These are phyloP conservation scores for Diatrype stigma DNA, from an alignment of 2,329 filamentous ascomycete species.

Conservation along the genomic window DNA sequence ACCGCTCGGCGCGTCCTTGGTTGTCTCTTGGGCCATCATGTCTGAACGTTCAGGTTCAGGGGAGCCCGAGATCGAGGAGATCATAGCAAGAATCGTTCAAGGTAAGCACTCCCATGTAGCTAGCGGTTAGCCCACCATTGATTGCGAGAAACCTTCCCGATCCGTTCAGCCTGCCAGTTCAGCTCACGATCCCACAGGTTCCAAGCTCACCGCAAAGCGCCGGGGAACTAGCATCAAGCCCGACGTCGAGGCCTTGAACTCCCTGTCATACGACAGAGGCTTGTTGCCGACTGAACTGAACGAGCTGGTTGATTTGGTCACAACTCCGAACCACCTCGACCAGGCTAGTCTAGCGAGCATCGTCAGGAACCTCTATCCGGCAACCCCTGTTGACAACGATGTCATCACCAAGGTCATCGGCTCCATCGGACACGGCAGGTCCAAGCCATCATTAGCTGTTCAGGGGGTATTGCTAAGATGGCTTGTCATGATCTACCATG, in stretches of 20 bases:
- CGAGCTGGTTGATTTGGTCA: constrained; percentile 63
- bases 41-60: constrained; percentile 8
- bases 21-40: constrained; percentile 9
- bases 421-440: constrained; percentile 70
- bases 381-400: constrained; percentile 55
- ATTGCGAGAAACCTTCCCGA: not conserved
- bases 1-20: not conserved
- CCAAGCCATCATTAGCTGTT: constrained; percentile 67
- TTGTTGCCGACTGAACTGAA: constrained; percentile 57
- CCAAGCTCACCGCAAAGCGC: constrained; percentile 61
- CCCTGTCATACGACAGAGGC: constrained; percentile 63
- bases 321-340: constrained; percentile 65
- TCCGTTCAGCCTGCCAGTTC: not conserved
- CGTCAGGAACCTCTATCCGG: constrained; percentile 72
- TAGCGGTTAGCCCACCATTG: not conserved
- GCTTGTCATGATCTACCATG: constrained; percentile 72
- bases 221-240: constrained; percentile 59
- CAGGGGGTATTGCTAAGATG: constrained; percentile 72
- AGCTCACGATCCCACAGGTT: constrained; percentile 37
- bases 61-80: constrained; percentile 10
- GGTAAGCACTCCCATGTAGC: constrained; percentile 14
- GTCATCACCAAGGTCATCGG: constrained; percentile 64
- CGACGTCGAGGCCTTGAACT: constrained; percentile 58
- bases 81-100: constrained; percentile 17
- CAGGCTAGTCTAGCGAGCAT: constrained; percentile 68